Evolutionary conservation across 2,329 filamentous ascomycete genomes (phyloP).

Genomic region (Cladophialophora exuberans): DNA sequence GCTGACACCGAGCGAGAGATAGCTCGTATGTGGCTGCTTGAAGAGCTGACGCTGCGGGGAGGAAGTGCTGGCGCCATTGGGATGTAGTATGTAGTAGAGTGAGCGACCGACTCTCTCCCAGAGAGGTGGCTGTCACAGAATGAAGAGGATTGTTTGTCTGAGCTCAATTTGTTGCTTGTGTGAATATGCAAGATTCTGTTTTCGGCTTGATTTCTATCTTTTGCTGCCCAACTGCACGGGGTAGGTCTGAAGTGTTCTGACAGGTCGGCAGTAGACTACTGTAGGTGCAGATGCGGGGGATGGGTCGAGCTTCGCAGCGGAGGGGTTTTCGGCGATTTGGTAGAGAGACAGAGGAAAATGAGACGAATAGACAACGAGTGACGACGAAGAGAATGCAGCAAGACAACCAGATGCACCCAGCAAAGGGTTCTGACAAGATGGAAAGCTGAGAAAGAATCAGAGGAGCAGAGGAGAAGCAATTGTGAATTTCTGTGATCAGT

Average conservation of each 20-base stretch:
- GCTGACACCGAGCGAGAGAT: slow-evolving; percentile 22
- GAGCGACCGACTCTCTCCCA: neutral
- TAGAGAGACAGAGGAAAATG: neutral
- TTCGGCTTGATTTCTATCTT: slow-evolving; percentile 4
- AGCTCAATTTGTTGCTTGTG: neutral
- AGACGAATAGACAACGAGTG: slow-evolving; percentile 1
- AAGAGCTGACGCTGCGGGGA: slow-evolving; percentile 9
- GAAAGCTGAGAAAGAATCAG: neutral
- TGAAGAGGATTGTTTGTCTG: neutral
- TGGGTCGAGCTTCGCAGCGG: slow-evolving; percentile 4
- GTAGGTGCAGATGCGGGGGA: slow-evolving; percentile 11
- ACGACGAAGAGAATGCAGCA: slow-evolving; percentile 2
- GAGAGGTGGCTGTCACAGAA: too few relatives aligned
- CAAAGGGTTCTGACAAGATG: slow-evolving; percentile 1
- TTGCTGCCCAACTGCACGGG: slow-evolving; percentile 14
- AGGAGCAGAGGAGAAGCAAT: neutral
- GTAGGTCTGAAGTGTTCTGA: neutral
- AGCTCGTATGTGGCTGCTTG: slow-evolving; percentile 12
- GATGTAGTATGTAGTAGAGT: neutral
- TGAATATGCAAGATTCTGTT: neutral
- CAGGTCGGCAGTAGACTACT: neutral
- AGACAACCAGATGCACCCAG: slow-evolving; percentile 5
- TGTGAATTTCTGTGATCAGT: slow-evolving; percentile 6
- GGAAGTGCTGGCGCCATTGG: slow-evolving; percentile 26
- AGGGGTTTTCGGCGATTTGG: neutral